Evolutionary conservation across 2,329 filamentous ascomycete genomes (phyloP).

Genomic region (Verticillium klebahnii): DNA sequence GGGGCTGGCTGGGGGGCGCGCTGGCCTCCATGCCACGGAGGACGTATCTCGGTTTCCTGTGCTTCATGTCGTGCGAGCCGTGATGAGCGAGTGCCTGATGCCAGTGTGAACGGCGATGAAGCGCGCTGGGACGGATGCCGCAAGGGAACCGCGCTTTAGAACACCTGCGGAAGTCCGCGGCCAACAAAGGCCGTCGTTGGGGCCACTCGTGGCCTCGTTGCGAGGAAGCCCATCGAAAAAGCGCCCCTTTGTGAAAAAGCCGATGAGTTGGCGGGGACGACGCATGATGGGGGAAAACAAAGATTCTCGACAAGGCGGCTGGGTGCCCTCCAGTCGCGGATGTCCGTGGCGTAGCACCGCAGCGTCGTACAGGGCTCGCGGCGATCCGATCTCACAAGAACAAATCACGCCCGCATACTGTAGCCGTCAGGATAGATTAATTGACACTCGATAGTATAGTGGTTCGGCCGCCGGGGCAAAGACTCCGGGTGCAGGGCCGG

Average conservation of each 20-base stretch:
- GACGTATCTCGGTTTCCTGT: conserved; percentile 5
- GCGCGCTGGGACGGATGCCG: not conserved
- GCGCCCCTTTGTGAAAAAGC: not conserved
- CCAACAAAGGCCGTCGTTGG: not conserved
- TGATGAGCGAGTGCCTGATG: not conserved
- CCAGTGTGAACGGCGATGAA: not conserved
- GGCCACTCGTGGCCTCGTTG: not conserved
- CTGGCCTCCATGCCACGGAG: conserved; percentile 15
- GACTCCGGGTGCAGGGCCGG: no score
- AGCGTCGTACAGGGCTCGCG: no score
- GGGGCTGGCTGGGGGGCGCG: conserved; percentile 12
- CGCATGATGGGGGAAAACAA: not conserved
- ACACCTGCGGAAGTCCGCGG: not conserved
- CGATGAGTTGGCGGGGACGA: no score
- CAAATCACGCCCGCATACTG: no score
- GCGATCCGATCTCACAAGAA: no score
- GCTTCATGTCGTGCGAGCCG: not conserved
- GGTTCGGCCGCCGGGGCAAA: no score
- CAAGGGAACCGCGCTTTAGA: not conserved
- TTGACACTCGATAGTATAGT: no score
- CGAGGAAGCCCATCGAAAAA: not conserved
- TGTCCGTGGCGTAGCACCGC: no score
- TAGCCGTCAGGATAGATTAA: no score
- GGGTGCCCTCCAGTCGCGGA: no score
- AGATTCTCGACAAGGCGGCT: not conserved